Evolutionary conservation across 2,329 filamentous ascomycete genomes (phyloP).

Genomic region (Calonectria crousiana): DNA sequence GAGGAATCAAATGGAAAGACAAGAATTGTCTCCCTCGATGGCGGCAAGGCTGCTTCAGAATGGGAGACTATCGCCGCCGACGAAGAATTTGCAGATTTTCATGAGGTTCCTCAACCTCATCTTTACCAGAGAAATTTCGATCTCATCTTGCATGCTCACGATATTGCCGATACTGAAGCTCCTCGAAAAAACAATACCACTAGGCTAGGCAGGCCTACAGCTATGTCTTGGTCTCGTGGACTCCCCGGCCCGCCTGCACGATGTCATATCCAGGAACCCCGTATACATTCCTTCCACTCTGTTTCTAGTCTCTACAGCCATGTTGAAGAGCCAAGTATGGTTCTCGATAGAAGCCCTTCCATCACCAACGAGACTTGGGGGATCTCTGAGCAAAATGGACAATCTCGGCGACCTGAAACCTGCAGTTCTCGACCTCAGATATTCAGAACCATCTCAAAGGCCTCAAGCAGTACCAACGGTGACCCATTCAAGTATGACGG

Average conservation of each 20-base stretch:
- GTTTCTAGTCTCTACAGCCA: slow-evolving; percentile 46
- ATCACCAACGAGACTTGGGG: not conserved
- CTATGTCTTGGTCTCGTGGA: slow-evolving; percentile 23
- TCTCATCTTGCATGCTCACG: slow-evolving; percentile 25
- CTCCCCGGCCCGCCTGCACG: slow-evolving; percentile 21
- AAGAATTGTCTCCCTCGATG: slow-evolving; percentile 14
- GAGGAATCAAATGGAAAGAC: not conserved
- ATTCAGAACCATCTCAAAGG: slow-evolving; percentile 39
- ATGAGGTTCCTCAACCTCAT: slow-evolving; percentile 18
- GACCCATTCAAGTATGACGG: slow-evolving; percentile 63
- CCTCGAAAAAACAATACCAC: slow-evolving; percentile 1
- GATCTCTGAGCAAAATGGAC: not conserved
- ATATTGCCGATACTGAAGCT: slow-evolving; percentile 7
- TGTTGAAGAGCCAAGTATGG: slow-evolving; percentile 14
- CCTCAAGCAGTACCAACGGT: slow-evolving; percentile 51
- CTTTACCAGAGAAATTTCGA: slow-evolving; percentile 32
- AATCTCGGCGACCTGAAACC: not conserved
- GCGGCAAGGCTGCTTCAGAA: slow-evolving; percentile 42
- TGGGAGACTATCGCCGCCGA: slow-evolving; percentile 48
- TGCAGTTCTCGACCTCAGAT: slow-evolving; percentile 20
- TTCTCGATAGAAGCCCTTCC: slow-evolving; percentile 19
- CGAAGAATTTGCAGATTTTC: slow-evolving; percentile 35
- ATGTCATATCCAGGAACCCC: slow-evolving; percentile 23
- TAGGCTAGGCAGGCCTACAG: slow-evolving; percentile 13
- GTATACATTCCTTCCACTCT: slow-evolving; percentile 43